Conservation (phyloP, 106 monocot genomes). For the Acanthochlamys bracteata region DNA sequence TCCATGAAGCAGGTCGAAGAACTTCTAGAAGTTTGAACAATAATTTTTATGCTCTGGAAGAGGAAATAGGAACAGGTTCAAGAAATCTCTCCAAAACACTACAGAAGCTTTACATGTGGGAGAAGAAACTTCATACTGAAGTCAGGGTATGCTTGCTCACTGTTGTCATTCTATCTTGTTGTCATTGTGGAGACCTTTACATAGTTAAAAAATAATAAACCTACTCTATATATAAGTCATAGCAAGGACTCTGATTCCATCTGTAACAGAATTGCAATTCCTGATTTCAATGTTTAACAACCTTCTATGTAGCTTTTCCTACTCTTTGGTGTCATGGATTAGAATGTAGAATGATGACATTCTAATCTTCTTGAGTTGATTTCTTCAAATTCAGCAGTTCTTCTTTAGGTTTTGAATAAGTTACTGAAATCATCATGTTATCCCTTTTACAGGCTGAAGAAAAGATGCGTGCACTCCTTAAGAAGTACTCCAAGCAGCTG, state of each 20-base stretch:
- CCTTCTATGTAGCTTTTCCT: no score
- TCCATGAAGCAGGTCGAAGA: not conserved
- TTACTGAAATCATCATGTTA: no score
- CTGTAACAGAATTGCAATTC: no score
- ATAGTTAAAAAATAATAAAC: not conserved
- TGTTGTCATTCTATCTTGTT: not conserved
- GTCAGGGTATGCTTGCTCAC: conserved; percentile 34
- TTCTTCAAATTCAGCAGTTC: not conserved
- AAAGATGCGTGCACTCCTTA: conserved; percentile 58
- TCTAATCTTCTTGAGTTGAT: not conserved
- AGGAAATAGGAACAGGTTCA: conserved; percentile 15
- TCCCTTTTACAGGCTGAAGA: conserved; percentile 62
- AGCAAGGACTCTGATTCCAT: no score
- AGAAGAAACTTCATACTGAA: conserved; percentile 62
- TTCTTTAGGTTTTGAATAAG: not conserved
- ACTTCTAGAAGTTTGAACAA: not conserved
- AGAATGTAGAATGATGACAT: not conserved
- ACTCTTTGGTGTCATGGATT: no score
- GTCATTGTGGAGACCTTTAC: not conserved
- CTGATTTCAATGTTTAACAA: no score
- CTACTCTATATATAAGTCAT: no score
- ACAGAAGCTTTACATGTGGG: conserved; percentile 68
- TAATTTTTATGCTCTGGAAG: conserved; percentile 26
- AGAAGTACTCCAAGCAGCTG: conserved; percentile 45
- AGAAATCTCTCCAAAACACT: conserved; percentile 38